These are phyloP conservation scores for Solanum neorickii DNA, from an alignment of 257 asterid genomes.

Conservation along the genomic window DNA sequence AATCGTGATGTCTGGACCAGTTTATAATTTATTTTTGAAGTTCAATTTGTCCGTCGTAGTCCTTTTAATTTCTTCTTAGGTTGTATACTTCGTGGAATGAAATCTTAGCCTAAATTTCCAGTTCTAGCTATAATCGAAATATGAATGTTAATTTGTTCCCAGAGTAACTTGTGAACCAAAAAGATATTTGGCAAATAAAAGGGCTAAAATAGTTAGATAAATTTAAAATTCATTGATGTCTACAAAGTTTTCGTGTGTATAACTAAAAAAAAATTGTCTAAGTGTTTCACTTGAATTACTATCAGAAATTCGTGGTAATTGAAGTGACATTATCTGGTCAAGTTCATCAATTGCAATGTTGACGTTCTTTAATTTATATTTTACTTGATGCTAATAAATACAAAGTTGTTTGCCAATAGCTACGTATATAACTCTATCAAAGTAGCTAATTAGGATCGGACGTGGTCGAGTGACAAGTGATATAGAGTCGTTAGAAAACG, in stretches of 20 bases:
- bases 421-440: background rate
- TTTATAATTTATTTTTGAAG: too few species aligned
- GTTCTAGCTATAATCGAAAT: background rate
- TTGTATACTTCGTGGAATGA: background rate
- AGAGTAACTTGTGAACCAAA: background rate
- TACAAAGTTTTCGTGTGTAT: background rate
- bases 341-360: background rate
- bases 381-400: background rate
- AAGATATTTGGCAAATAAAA: background rate
- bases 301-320: background rate
- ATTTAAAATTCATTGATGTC: background rate
- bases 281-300: background rate
- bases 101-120: background rate
- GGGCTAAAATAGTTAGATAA: background rate
- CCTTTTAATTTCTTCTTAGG: background rate
- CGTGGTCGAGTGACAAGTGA: background rate
- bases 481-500: background rate
- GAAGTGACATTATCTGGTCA: background rate
- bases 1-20: accelerated
- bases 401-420: background rate
- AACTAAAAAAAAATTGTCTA: too few species aligned
- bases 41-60: too few species aligned
- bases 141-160: background rate
- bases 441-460: background rate
- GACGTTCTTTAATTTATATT: background rate